A percentile compares a stretch with the other conserved stretches of the same genome.
These are phyloP conservation scores for Neophaeococcomyces aloes DNA, from an alignment of 2,329 filamentous ascomycete species.

Conservation along the genomic window DNA sequence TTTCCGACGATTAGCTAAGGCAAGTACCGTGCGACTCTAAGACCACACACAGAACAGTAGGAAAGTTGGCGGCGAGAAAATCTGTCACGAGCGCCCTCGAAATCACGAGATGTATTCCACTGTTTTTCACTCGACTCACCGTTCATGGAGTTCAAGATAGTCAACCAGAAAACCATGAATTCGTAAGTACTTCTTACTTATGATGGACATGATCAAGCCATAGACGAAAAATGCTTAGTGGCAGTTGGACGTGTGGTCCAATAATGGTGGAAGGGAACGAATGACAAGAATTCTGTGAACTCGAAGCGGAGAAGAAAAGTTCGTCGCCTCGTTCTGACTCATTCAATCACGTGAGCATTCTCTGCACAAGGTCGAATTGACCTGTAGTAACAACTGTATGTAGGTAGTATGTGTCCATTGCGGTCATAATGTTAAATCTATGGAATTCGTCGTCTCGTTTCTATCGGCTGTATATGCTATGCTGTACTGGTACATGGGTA, in stretches of 20 bases:
- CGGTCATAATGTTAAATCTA: not conserved
- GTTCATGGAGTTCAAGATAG: not conserved
- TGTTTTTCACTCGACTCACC: constrained; percentile 1
- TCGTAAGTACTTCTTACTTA: not conserved
- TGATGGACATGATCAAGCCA: not conserved
- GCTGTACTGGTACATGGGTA: constrained; percentile 6
- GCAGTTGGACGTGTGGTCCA: not conserved
- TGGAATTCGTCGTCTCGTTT: constrained; percentile 2
- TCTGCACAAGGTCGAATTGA: too few relatives aligned
- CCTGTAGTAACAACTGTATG: too few relatives aligned
- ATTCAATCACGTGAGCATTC: not conserved
- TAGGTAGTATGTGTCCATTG: not conserved
- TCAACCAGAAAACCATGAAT: not conserved
- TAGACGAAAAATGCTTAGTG: not conserved
- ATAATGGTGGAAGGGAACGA: not conserved
- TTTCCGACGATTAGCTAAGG: too few relatives aligned
- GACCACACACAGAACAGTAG: too few relatives aligned
- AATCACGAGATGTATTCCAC: not conserved
- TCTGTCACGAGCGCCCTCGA: not conserved
- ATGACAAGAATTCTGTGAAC: not conserved
- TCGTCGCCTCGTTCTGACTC: not conserved
- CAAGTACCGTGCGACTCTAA: too few relatives aligned
- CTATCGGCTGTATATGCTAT: constrained; percentile 1
- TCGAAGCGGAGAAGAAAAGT: constrained; percentile 4
- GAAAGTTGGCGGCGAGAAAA: not conserved